phyloP scores from a whole-genome alignment of 495 filamentous ascomycete genomes.

The Aspergillus bridgeri region DNA sequence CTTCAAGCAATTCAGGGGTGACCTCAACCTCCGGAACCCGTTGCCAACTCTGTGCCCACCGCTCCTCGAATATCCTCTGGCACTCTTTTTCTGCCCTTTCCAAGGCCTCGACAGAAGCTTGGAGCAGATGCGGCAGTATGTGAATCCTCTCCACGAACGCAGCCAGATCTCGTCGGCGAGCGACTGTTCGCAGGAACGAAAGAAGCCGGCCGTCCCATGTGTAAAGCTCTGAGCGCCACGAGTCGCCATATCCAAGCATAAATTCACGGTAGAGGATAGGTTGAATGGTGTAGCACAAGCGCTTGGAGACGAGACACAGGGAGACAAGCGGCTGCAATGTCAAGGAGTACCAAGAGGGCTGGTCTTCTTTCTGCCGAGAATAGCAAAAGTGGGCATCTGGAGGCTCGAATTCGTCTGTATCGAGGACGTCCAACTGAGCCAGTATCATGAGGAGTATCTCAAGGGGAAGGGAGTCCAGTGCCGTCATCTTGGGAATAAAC shows the following conservation, averaged over 20 bases:
- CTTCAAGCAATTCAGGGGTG: too few relatives aligned
- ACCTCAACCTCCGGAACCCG: too few relatives aligned
- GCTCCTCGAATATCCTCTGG: too few relatives aligned
- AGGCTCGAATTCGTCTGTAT: not conserved
- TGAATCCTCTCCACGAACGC: slow-evolving; percentile 4
- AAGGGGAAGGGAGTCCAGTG: too few relatives aligned
- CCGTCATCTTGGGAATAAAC: too few relatives aligned
- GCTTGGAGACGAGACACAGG: slow-evolving; percentile 2
- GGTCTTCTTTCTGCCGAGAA: not conserved
- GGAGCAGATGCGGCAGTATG: too few relatives aligned
- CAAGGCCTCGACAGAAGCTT: too few relatives aligned
- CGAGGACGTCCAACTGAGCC: not conserved
- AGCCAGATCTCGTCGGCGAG: slow-evolving; percentile 6
- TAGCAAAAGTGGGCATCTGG: slow-evolving; percentile 1
- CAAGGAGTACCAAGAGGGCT: slow-evolving; percentile 6
- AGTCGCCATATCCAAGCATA: slow-evolving; percentile 1
- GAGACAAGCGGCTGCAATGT: slow-evolving; percentile 2
- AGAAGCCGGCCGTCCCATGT: slow-evolving; percentile 2
- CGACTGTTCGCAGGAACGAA: slow-evolving; percentile 7
- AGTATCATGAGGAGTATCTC: slow-evolving; percentile 3
- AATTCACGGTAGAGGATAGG: slow-evolving; percentile 2
- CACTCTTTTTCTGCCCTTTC: too few relatives aligned
- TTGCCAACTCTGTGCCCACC: too few relatives aligned
- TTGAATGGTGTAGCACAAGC: not conserved
- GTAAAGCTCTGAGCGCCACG: slow-evolving; percentile 4